These are phyloP conservation scores for Suillus sp. DNA, from an alignment of 768 basidiomycete genomes.

Conservation along the genomic window DNA sequence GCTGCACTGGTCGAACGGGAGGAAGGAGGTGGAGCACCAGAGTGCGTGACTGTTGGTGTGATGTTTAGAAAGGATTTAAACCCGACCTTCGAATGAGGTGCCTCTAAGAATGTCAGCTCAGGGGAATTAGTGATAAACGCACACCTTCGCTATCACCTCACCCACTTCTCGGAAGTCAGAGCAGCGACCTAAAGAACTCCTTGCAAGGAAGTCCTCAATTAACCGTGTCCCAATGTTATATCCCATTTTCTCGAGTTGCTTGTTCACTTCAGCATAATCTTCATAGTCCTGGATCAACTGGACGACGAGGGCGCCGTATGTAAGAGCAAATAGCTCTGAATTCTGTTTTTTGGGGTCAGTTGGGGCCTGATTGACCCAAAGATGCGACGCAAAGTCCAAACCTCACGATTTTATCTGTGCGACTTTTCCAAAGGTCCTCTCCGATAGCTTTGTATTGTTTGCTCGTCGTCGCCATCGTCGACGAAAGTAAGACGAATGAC, in stretches of 20 bases:
- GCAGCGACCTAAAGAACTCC: slow-evolving; percentile 90
- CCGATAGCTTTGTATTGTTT: slow-evolving; percentile 88
- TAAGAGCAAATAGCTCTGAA: slow-evolving; percentile 94
- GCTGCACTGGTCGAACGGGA: slow-evolving; percentile 47
- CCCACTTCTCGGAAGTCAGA: slow-evolving; percentile 93
- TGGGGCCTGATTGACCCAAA: slow-evolving; percentile 25
- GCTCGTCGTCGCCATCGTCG: slow-evolving; percentile 66
- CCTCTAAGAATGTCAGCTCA: slow-evolving; percentile 6
- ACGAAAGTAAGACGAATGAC: slow-evolving; percentile 7
- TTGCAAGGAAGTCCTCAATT: slow-evolving; percentile 96
- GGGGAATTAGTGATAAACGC: slow-evolving; percentile 20
- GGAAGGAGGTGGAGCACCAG: slow-evolving; percentile 51
- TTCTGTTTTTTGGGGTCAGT: slow-evolving; percentile 57
- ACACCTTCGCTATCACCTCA: slow-evolving; percentile 92
- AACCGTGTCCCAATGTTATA: slow-evolving; percentile 96
- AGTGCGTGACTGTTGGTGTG: slow-evolving; percentile 78
- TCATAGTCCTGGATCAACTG: slow-evolving; percentile 99
- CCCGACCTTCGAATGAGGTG: slow-evolving; percentile 64
- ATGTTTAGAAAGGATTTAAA: slow-evolving; percentile 98
- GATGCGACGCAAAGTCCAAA: slow-evolving; percentile 10
- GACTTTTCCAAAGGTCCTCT: slow-evolving; percentile 94
- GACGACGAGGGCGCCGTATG: slow-evolving; percentile 96
- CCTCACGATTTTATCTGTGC: slow-evolving; percentile 92
- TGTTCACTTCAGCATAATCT: slow-evolving; percentile 93
- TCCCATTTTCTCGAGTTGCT: slow-evolving; percentile 99